Evolutionary conservation across 257 asterid species (phyloP).

Genomic region (Solanum pennellii): DNA sequence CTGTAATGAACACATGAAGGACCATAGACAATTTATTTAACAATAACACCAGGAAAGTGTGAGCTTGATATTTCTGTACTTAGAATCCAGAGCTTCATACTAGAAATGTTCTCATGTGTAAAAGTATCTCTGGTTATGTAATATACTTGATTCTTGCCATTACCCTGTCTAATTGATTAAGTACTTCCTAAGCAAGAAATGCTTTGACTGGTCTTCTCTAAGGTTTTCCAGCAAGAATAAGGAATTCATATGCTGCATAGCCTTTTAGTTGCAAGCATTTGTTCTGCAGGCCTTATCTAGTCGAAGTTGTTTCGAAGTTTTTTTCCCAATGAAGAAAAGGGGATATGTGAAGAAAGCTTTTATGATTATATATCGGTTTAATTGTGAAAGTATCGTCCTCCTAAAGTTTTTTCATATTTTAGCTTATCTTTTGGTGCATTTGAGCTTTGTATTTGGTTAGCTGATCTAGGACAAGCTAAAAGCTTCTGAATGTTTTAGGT

Average conservation of each 20-base stretch:
- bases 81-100: neutral
- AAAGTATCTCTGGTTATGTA: neutral
- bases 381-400: neutral
- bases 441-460: neutral
- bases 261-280: neutral
- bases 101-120: neutral
- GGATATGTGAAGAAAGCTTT: neutral
- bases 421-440: neutral
- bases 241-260: neutral
- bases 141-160: neutral
- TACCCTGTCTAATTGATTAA: neutral
- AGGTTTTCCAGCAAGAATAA: neutral
- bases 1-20: neutral
- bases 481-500: slow-evolving; percentile 41
- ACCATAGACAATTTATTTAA: neutral
- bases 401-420: neutral
- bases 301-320: neutral
- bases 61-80: neutral
- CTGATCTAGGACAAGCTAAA: neutral
- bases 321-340: neutral
- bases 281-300: neutral
- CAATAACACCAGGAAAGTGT: neutral
- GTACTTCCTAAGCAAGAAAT: neutral
- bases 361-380: neutral
- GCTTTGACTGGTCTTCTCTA: neutral